Conservation (phyloP, 23 red algal genomes). For the Gracilaria gracilis region DNA sequence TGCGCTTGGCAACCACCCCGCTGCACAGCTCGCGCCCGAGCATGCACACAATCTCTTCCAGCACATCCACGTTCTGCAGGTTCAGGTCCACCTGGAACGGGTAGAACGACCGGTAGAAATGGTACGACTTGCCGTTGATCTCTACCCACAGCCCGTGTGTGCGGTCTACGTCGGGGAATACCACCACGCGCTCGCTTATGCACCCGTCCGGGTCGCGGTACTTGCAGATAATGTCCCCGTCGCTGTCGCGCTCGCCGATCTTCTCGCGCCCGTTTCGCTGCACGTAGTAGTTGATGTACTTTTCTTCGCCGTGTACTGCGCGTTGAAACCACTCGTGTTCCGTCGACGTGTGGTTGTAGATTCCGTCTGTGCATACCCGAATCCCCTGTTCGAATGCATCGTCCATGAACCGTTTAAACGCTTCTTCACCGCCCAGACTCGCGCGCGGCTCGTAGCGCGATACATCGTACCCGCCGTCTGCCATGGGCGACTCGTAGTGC, state of each 20-base stretch:
- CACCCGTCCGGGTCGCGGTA: slow-evolving; percentile 94
- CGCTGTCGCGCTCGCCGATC: slow-evolving; percentile 81
- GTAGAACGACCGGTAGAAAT: slow-evolving; percentile 91
- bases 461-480: slow-evolving; percentile 92
- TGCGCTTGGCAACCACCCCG: slow-evolving; percentile 89
- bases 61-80: slow-evolving; percentile 85
- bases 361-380: slow-evolving; percentile 87
- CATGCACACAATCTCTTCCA: slow-evolving; percentile 79
- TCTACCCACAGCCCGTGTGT: slow-evolving; percentile 96
- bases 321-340: slow-evolving; percentile 94
- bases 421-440: slow-evolving; percentile 78
- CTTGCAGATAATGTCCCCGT: slow-evolving; percentile 91
- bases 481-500: slow-evolving; percentile 90
- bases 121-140: slow-evolving; percentile 65
- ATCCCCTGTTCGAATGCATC: slow-evolving; percentile 66
- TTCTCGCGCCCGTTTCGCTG: slow-evolving; percentile 94
- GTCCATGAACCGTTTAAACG: slow-evolving; percentile 80
- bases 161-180: slow-evolving; percentile 93
- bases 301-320: slow-evolving; percentile 64
- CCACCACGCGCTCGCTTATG: slow-evolving; percentile 79
- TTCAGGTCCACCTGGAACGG: slow-evolving; percentile 97
- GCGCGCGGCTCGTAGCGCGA: slow-evolving; percentile 62
- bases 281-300: slow-evolving; percentile 88
- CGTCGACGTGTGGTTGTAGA: slow-evolving; percentile 87
- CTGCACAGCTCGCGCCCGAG: slow-evolving; percentile 81